A percentile compares a stretch with the other conserved stretches of the same genome.
phyloP scores from a whole-genome alignment of 2,329 filamentous ascomycete genomes.

The Fusarium albosuccineum region DNA sequence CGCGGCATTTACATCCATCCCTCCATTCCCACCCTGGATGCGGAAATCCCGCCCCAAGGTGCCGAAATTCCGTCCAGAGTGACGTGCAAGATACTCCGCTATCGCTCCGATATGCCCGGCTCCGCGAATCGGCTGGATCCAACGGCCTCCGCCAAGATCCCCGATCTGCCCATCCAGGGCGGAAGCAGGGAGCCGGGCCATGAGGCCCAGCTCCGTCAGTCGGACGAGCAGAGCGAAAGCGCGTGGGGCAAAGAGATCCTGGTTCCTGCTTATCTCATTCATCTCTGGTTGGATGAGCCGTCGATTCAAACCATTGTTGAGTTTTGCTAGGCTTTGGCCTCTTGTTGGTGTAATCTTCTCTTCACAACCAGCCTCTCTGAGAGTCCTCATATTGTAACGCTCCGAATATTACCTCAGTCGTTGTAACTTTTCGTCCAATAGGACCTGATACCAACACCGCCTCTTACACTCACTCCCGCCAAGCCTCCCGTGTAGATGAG shows the following conservation, averaged over 20 bases:
- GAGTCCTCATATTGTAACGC: neutral
- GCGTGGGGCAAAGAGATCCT: neutral
- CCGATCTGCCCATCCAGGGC: constrained; percentile 20
- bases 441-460: too few species aligned
- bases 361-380: neutral
- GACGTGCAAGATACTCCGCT: constrained; percentile 15
- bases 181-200: constrained; percentile 26
- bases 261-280: constrained; percentile 26
- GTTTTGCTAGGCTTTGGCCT: neutral
- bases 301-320: neutral
- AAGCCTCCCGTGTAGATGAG: constrained; percentile 37
- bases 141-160: constrained; percentile 1
- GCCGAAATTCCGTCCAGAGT: neutral
- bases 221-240: neutral
- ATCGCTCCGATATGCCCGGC: constrained; percentile 15
- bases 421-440: neutral
- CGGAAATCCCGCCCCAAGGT: neutral
- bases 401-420: neutral
- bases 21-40: too few species aligned
- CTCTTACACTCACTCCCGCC: neutral
- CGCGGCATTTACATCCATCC: too few species aligned
- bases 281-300: neutral
- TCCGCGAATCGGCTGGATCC: constrained; percentile 19
- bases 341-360: neutral
- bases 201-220: neutral